Evolutionary conservation across 2,329 filamentous ascomycete species (phyloP).

Genomic region (Exophiala sideris): DNA sequence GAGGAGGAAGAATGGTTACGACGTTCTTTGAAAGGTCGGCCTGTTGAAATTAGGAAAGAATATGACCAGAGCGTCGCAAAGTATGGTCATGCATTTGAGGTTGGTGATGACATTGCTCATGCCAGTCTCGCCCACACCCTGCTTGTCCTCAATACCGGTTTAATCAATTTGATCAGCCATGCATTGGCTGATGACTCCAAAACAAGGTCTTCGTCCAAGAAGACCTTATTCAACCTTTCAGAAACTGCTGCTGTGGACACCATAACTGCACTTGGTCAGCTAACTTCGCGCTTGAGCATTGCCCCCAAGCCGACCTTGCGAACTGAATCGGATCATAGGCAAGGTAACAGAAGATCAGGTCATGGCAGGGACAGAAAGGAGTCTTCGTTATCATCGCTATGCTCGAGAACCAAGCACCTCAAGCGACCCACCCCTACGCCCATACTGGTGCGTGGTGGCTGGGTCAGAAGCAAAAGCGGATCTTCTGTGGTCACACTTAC

Average conservation of each 20-base stretch:
- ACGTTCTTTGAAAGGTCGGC: constrained; percentile 23
- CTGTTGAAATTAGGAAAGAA: constrained; percentile 22
- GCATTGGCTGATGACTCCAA: constrained; percentile 17
- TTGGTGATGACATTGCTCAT: constrained; percentile 26
- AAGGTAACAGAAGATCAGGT: not conserved
- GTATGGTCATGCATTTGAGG: constrained; percentile 25
- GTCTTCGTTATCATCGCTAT: not conserved
- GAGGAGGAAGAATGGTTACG: constrained; percentile 26
- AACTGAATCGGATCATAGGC: constrained; percentile 3
- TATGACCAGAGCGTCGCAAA: constrained; percentile 25
- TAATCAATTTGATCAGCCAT: constrained; percentile 28
- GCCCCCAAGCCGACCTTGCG: not conserved
- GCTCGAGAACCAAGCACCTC: not conserved
- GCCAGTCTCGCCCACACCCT: constrained; percentile 28
- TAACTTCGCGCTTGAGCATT: constrained; percentile 23
- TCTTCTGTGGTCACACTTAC: constrained; percentile 22
- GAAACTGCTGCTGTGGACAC: constrained; percentile 28
- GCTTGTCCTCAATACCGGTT: constrained; percentile 28
- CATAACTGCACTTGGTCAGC: constrained; percentile 27
- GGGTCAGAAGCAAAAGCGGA: constrained; percentile 26
- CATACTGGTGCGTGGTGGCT: constrained; percentile 22
- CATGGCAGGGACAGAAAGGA: constrained; percentile 9
- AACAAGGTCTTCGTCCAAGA: constrained; percentile 13
- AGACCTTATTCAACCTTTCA: constrained; percentile 23
- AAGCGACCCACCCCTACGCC: constrained; percentile 16